Conservation (phyloP, 805 yeast species). For the Myxozyma monticola region DNA sequence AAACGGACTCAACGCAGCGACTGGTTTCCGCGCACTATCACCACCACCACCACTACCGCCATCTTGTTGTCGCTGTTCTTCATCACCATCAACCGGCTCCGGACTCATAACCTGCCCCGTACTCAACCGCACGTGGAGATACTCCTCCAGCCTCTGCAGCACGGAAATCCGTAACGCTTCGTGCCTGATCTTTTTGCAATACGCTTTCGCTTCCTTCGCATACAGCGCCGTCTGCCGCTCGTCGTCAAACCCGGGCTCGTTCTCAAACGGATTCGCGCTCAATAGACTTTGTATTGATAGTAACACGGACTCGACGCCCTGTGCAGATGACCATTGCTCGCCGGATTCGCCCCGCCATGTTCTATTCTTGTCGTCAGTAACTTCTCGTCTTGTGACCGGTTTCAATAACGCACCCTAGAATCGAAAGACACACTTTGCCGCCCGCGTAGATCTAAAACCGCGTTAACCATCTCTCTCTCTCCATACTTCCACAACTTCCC, state of each 20-base stretch:
- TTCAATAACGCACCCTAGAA: conserved; percentile 11
- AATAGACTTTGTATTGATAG: conserved; percentile 22
- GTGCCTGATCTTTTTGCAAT: conserved; percentile 12
- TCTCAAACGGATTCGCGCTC: conserved; percentile 20
- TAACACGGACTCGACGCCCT: conserved; percentile 19
- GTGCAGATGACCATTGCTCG: conserved; percentile 27
- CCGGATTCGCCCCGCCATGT: conserved; percentile 22
- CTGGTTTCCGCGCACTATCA: neutral
- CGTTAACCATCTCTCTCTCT: too few relatives aligned
- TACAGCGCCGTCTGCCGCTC: neutral
- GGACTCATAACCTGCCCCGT: conserved; percentile 1
- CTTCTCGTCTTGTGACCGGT: neutral
- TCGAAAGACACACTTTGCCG: conserved; percentile 21
- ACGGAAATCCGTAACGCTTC: conserved; percentile 17
- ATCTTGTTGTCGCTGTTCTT: neutral
- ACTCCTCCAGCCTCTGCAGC: conserved; percentile 15
- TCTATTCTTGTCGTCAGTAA: neutral
- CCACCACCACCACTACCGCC: neutral
- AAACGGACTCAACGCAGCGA: conserved; percentile 5
- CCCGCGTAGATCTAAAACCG: conserved; percentile 19
- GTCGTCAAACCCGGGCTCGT: conserved; percentile 20
- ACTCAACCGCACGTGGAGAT: neutral
- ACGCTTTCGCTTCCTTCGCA: conserved; percentile 1
- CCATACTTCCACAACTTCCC: neutral
- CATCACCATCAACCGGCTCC: too few relatives aligned